These are phyloP conservation scores for Podospora anserina DNA, from an alignment of 495 filamentous ascomycete genomes.

Conservation along the genomic window DNA sequence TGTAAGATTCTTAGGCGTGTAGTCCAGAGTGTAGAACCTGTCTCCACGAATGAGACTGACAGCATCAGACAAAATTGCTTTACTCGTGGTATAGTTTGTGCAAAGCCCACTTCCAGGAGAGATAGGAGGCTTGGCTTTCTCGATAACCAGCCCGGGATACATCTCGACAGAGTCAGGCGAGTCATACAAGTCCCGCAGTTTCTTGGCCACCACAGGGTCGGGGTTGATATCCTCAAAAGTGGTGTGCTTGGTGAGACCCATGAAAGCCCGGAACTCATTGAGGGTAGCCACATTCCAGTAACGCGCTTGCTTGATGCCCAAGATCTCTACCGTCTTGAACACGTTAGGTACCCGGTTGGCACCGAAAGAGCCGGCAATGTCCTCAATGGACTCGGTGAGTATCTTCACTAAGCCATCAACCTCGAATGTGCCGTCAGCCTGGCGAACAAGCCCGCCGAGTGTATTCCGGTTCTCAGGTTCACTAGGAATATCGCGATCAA, in stretches of 20 bases:
- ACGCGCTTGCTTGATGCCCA: conserved; percentile 74
- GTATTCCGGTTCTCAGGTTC: conserved; percentile 55
- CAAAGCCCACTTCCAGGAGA: conserved; percentile 67
- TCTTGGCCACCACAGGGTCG: conserved; percentile 58
- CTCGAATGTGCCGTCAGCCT: conserved; percentile 50
- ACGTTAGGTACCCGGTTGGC: conserved; percentile 66
- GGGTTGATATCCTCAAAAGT: conserved; percentile 76
- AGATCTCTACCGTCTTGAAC: conserved; percentile 66
- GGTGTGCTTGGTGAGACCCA: conserved; percentile 61
- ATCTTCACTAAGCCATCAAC: conserved; percentile 58
- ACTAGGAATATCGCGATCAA: conserved; percentile 47
- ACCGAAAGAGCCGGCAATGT: conserved; percentile 54
- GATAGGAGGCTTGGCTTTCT: conserved; percentile 64
- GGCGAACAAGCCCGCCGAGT: conserved; percentile 56
- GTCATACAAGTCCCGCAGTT: conserved; percentile 62
- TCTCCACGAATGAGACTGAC: conserved; percentile 73
- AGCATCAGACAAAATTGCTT: conserved; percentile 75
- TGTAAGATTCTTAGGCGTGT: conserved; percentile 66
- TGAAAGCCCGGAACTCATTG: conserved; percentile 76
- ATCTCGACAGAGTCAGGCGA: conserved; percentile 58
- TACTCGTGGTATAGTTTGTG: conserved; percentile 67
- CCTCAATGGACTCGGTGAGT: conserved; percentile 52
- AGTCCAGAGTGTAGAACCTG: conserved; percentile 68
- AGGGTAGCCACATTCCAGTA: conserved; percentile 71
- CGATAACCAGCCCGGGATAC: conserved; percentile 60